Evolutionary conservation across 805 yeast genomes (phyloP).

Genomic region (Helenozyma baotianmanensis): DNA sequence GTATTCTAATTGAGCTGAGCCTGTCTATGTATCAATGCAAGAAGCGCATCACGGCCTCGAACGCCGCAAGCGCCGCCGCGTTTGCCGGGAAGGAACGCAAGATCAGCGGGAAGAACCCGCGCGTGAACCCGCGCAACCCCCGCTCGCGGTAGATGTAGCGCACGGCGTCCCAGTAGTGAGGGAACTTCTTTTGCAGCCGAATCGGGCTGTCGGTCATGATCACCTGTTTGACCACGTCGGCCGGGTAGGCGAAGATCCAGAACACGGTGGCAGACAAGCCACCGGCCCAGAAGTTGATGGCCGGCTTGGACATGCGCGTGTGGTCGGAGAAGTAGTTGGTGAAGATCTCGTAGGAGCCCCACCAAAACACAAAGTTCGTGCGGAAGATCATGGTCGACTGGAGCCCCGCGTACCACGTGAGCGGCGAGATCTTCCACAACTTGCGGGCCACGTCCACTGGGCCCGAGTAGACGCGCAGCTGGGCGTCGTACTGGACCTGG

Average conservation of each 20-base stretch:
- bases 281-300: conserved; percentile 88
- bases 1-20: too few relatives aligned
- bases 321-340: conserved; percentile 63
- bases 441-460: conserved; percentile 73
- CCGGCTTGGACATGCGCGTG: conserved; percentile 61
- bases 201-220: conserved; percentile 73
- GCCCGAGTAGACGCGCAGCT: conserved; percentile 61
- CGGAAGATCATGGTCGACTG: conserved; percentile 85
- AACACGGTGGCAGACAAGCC: conserved; percentile 83
- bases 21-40: conserved; percentile 20
- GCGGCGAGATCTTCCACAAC: conserved; percentile 55
- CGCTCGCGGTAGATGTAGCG: conserved; percentile 55
- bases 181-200: conserved; percentile 59
- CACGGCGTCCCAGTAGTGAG: conserved; percentile 69
- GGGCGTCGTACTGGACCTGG: conserved; percentile 85
- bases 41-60: conserved; percentile 74
- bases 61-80: conserved; percentile 88
- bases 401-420: conserved; percentile 64
- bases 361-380: conserved; percentile 83
- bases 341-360: conserved; percentile 87
- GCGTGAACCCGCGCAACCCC: conserved; percentile 69
- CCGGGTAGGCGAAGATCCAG: conserved; percentile 87
- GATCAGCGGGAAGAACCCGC: conserved; percentile 78
- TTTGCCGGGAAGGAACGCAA: conserved; percentile 87
- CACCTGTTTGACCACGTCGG: conserved; percentile 83